These are phyloP conservation scores for Mortierella claussenii DNA, from an alignment of 192 early-diverging fungal genomes.

Conservation along the genomic window DNA sequence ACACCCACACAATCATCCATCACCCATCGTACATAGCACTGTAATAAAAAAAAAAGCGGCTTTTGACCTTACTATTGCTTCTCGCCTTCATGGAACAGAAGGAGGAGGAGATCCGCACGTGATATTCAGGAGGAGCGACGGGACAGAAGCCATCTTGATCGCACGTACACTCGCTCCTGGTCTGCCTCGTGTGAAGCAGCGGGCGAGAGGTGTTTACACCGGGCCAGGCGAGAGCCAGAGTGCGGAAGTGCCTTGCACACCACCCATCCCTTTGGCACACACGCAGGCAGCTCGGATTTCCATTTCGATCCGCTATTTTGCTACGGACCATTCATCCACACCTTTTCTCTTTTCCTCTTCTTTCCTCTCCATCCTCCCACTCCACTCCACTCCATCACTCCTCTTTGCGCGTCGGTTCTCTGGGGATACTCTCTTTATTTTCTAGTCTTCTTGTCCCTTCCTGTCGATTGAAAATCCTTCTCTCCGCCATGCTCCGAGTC, in stretches of 20 bases:
- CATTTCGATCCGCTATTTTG: constrained; percentile 16
- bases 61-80: too few species aligned
- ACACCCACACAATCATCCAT: too few species aligned
- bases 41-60: constrained; percentile 2
- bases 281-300: constrained; percentile 6
- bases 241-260: background rate
- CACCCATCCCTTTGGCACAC: background rate
- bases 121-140: constrained; percentile 2
- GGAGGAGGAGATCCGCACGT: constrained; percentile 7
- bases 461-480: too few species aligned
- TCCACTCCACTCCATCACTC: constrained; percentile 7
- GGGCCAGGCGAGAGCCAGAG: too few species aligned
- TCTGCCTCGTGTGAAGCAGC: background rate
- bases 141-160: background rate
- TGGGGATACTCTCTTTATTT: background rate
- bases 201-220: constrained; percentile 8
- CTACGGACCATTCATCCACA: too few species aligned
- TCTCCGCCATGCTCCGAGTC: constrained; percentile 37
- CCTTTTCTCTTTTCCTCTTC: constrained; percentile 2
- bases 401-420: constrained; percentile 1
- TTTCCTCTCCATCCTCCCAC: constrained; percentile 2
- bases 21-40: constrained; percentile 1
- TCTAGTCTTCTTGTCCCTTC: background rate
- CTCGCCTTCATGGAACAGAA: too few species aligned
- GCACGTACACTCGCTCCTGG: background rate